These are phyloP conservation scores for Westerdykella ornata DNA, from an alignment of 2,329 filamentous ascomycete genomes.

Conservation along the genomic window DNA sequence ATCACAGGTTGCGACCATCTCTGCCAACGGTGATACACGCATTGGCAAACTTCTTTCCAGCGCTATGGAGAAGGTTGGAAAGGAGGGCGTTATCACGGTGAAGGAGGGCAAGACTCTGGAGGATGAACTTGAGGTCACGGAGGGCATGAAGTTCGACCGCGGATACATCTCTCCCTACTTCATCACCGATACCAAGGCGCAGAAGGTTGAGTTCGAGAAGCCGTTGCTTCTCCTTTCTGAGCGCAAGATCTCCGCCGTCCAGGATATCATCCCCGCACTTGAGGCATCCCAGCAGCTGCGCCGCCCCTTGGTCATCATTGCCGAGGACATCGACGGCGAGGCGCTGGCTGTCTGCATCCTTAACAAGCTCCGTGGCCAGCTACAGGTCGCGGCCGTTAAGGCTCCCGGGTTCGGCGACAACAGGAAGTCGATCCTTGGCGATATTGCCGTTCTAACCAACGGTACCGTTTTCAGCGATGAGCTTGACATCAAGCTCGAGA, in stretches of 20 bases:
- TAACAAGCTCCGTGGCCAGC: conserved; percentile 99
- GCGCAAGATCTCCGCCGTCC: conserved; percentile 99
- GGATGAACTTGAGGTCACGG: conserved; percentile 96
- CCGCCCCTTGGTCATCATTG: conserved; percentile 94
- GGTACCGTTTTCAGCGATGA: conserved; percentile 97
- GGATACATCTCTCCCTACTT: conserved; percentile 99
- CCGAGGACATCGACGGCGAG: conserved; percentile 98
- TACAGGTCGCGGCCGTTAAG: conserved; percentile 98
- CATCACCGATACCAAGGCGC: conserved; percentile 97
- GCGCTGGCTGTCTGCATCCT: conserved; percentile 97
- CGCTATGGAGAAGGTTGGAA: conserved; percentile 99
- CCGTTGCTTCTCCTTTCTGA: conserved; percentile 95
- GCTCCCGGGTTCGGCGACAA: conserved; percentile 99
- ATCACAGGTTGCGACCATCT: conserved; percentile 96
- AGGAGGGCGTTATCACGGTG: conserved; percentile 99
- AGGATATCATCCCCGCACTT: conserved; percentile 96
- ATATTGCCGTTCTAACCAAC: conserved; percentile 92
- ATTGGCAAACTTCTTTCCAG: conserved; percentile 93
- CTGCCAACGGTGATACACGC: conserved; percentile 91
- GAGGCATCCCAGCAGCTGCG: conserved; percentile 94
- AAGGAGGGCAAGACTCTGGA: conserved; percentile 99
- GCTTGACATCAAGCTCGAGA: conserved; percentile 98
- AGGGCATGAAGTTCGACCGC: conserved; percentile 99
- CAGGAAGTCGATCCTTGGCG: conserved; percentile 98
- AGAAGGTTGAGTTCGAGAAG: conserved; percentile 99